Base-by-base conservation (phyloP, 805 yeast genomes). In the Isabelozyma heimii region DNA sequence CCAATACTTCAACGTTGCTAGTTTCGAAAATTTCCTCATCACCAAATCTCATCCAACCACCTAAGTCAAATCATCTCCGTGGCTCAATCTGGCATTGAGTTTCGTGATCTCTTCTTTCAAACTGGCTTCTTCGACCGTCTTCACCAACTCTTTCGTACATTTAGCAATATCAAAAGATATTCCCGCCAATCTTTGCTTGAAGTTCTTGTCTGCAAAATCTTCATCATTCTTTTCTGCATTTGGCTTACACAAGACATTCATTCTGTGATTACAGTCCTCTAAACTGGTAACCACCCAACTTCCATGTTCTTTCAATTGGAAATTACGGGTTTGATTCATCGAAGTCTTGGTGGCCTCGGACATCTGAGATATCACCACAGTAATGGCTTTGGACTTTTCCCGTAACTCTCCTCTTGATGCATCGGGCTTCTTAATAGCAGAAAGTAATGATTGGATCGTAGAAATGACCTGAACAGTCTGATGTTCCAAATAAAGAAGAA, bases 91-190 rank as follows among this genome's bases (percentile, higher is more conserved):
- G 10, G 89, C 83, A 67, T 90, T 91, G 56, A 90, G 76, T 55
- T 85, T 84, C 4, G 84, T 91, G 58, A 91, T 87, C 59, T 91
- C 97, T 56, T 87, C 91, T 60, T 86, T 86, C 59, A 91, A 73
- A 61, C 91, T 87, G 20, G 96, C 96, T 63, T 91, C 97, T 65
- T 92, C 97, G 5, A 92, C 97, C 1, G 96, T 89, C 71, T 91
- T 91, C 16, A 92, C 98, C 62, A 92, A 78, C 67, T 92, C 98
- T 66, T 91, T 92, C 5, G 97, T 92, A 66, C 96, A 87, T 68
- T 92, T 91, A 20, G 97, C 97, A 70, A 92, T 89, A 65, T 92
- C 98, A 71, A 91, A 92, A 27, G 97, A 92, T 56, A 91, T 87
- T 2, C 97, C 97, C 0, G 98, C 98, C 55, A 92, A 80, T 60